Evolutionary conservation across 345 rosid species (phyloP), one percentile per base, ranked within the genome.

Genomic region (Iberis pinnata): DNA sequence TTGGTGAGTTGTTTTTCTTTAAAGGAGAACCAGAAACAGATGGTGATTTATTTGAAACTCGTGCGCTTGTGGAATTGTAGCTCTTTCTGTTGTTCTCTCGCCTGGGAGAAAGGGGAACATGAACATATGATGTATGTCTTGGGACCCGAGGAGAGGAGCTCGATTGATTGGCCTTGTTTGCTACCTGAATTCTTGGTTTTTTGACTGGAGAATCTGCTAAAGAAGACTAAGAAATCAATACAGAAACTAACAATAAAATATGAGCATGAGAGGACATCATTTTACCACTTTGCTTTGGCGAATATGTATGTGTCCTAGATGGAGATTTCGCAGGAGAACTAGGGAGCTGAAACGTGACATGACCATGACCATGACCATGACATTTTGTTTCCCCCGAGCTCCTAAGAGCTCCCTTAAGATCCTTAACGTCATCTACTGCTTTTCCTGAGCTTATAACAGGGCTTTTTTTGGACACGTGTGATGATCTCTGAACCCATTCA

Each of bases 331-430:
- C 38, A 0, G 53, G 63, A 64, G 56, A 54, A 25, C 14, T 27
- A 45, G 54, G 66, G 59, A 60, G 71, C 38, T 52, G 49, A 60
- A 67, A 60, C 2, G 61, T 60, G 50, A 60, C 71, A 46, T 60
- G 71, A 8, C 56, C 56, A 2, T 60, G 51, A 60, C 56, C 13
- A 46, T 60, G 71, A 8, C 56, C 56, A 2, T 60, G 51, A 60
- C 56, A 10, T 38, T 53, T 67, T 37, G 44, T 24, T 32, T 49
- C 65, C 4, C 66, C 56, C 1, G 49, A 31, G 12, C 49, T 37
- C 48, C 22, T 67, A 22, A 67, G 60, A 44, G 59, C 60, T 53
- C 65, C 65, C 46, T 53, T 67, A 31, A 49, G 46, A 32, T 50
- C 57, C 35, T 61, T 56, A 41, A 20, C 56, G 43, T 49, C 53